Evolutionary conservation across 2,329 filamentous ascomycete genomes (phyloP).

Genomic region (Fusarium nisikadoi): DNA sequence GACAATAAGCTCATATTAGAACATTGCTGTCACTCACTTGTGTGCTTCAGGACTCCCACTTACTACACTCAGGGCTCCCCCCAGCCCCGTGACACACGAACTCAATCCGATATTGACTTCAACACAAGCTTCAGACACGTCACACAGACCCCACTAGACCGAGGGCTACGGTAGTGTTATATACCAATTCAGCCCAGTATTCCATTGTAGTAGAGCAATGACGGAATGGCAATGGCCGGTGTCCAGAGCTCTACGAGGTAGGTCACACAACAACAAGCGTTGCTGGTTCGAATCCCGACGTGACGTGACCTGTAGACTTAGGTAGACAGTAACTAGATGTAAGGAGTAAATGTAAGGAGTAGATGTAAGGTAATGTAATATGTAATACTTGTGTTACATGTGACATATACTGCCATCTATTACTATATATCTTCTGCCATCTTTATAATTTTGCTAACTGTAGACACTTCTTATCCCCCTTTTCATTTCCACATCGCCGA

Average conservation of each 20-base stretch:
- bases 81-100: not conserved
- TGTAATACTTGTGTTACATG: not conserved
- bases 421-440: slow-evolving; percentile 11
- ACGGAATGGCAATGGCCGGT: slow-evolving; percentile 17
- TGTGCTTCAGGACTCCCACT: accelerated
- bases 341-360: not conserved
- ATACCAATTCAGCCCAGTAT: not conserved
- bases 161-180: not conserved
- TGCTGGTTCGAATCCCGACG: slow-evolving; percentile 1
- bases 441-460: not conserved
- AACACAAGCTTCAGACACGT: not conserved
- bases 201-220: not conserved
- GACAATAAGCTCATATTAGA: not conserved
- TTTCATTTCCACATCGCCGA: not conserved
- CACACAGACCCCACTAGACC: not conserved
- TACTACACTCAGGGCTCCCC: not conserved
- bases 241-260: slow-evolving; percentile 21
- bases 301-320: not conserved
- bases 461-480: accelerated
- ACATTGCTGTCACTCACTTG: accelerated
- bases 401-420: not conserved
- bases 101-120: not conserved
- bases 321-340: not conserved
- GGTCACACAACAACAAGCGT: not conserved
- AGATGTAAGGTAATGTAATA: not conserved